Conservation (phyloP, 768 basidiomycete genomes). For the Pleurotus djamor region DNA sequence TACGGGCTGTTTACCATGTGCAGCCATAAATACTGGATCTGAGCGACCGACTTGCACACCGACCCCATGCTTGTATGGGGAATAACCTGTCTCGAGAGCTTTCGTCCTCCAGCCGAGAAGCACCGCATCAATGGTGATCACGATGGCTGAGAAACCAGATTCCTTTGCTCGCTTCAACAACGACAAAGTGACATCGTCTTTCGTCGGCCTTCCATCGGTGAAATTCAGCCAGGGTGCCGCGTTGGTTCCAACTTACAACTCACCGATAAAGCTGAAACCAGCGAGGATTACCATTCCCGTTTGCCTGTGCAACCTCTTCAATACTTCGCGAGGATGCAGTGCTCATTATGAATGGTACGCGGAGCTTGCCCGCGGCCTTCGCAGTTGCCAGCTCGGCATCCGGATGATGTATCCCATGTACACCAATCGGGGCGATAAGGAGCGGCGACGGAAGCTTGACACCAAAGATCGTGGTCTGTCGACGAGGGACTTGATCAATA, state of each 20-base stretch:
- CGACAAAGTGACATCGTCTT: slow-evolving; percentile 58
- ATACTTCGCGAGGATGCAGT: slow-evolving; percentile 70
- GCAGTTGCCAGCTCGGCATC: slow-evolving; percentile 74
- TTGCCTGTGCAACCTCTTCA: slow-evolving; percentile 72
- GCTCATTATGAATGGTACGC: slow-evolving; percentile 71
- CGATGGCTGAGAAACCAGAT: slow-evolving; percentile 65
- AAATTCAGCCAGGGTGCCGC: neutral
- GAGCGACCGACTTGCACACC: slow-evolving; percentile 66
- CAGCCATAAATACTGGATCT: slow-evolving; percentile 77
- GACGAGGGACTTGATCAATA: neutral
- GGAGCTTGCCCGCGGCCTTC: slow-evolving; percentile 56
- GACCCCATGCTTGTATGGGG: slow-evolving; percentile 50
- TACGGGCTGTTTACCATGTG: slow-evolving; percentile 42
- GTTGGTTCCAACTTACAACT: slow-evolving; percentile 7
- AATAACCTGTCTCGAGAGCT: slow-evolving; percentile 66
- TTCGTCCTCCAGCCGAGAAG: slow-evolving; percentile 72
- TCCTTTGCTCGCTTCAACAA: slow-evolving; percentile 63
- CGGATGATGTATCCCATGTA: slow-evolving; percentile 68
- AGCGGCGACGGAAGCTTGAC: slow-evolving; percentile 58
- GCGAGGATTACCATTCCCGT: slow-evolving; percentile 54
- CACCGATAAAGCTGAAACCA: slow-evolving; percentile 87
- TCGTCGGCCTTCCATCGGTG: slow-evolving; percentile 46
- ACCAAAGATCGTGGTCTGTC: slow-evolving; percentile 71
- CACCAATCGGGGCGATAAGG: slow-evolving; percentile 72
- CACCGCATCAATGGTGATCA: slow-evolving; percentile 79